Percentiles rank a stretch among this genome's conserved stretches.
Conservation (phyloP, 2,329 filamentous ascomycete species). For the Zalaria sp. region DNA sequence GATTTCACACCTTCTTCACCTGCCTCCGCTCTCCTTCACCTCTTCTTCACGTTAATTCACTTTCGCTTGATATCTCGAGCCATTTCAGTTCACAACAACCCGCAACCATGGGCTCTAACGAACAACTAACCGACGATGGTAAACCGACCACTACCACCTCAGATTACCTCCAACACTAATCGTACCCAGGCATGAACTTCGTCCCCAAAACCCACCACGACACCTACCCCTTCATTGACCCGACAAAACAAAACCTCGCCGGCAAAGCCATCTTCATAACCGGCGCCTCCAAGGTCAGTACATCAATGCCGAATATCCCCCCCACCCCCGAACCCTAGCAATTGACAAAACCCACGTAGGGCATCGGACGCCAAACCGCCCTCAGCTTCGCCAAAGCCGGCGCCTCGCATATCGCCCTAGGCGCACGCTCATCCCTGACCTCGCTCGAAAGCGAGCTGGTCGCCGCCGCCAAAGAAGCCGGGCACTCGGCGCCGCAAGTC, state of each 20-base stretch:
- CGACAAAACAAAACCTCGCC: slow-evolving; percentile 22
- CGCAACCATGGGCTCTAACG: too few species aligned
- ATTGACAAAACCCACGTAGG: neutral
- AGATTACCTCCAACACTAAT: too few species aligned
- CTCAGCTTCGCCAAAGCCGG: slow-evolving; percentile 42
- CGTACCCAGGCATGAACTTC: slow-evolving; percentile 6
- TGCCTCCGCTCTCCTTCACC: too few species aligned
- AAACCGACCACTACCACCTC: too few species aligned
- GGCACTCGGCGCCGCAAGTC: slow-evolving; percentile 24
- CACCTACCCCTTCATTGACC: slow-evolving; percentile 40
- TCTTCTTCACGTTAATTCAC: too few species aligned
- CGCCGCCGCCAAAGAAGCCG: slow-evolving; percentile 22
- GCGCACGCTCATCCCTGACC: slow-evolving; percentile 35
- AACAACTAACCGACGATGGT: too few species aligned
- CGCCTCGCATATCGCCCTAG: slow-evolving; percentile 37
- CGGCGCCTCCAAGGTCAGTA: slow-evolving; percentile 17
- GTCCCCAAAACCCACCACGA: slow-evolving; percentile 16
- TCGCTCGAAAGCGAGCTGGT: slow-evolving; percentile 22
- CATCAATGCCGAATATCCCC: slow-evolving; percentile 9
- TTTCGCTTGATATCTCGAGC: too few species aligned
- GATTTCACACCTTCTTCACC: too few species aligned
- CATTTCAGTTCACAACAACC: too few species aligned
- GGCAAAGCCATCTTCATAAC: slow-evolving; percentile 37
- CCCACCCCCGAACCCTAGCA: too few species aligned
- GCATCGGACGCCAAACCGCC: slow-evolving; percentile 35